These are phyloP conservation scores for Exophiala mesophila DNA, from an alignment of 2,329 filamentous ascomycete genomes.

Conservation along the genomic window DNA sequence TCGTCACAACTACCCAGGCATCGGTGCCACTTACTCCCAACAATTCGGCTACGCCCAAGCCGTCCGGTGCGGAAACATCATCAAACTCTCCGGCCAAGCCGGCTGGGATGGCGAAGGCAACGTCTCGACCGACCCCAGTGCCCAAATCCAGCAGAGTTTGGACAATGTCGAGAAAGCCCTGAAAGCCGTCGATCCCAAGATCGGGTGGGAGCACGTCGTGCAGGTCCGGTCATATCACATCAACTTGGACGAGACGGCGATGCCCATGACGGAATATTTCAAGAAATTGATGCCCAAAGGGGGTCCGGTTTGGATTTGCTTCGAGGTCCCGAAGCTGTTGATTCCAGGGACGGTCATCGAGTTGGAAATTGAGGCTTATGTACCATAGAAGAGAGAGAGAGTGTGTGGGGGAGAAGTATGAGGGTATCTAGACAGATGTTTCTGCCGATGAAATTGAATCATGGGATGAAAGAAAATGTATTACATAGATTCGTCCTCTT, in stretches of 20 bases:
- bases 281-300: slow-evolving; percentile 21
- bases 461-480: too few species aligned
- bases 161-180: slow-evolving; percentile 24
- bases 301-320: slow-evolving; percentile 25
- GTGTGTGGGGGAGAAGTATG: too few species aligned
- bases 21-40: background rate
- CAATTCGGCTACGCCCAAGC: slow-evolving; percentile 25
- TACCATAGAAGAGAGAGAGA: too few species aligned
- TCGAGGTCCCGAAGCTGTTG: slow-evolving; percentile 18
- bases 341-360: slow-evolving; percentile 23
- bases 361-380: slow-evolving; percentile 23
- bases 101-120: slow-evolving; percentile 22
- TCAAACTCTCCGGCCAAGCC: slow-evolving; percentile 28
- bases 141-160: slow-evolving; percentile 23
- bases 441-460: too few species aligned
- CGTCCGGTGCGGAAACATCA: slow-evolving; percentile 22
- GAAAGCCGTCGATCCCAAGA: slow-evolving; percentile 12
- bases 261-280: slow-evolving; percentile 20
- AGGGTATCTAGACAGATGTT: too few species aligned
- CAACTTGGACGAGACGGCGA: slow-evolving; percentile 19
- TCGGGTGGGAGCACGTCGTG: slow-evolving; percentile 25
- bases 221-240: slow-evolving; percentile 24
- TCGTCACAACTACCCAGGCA: background rate
- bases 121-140: slow-evolving; percentile 8
- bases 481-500: too few species aligned